phyloP scores from a whole-genome alignment of 495 filamentous ascomycete species.

The Coniosporium apollinis region DNA sequence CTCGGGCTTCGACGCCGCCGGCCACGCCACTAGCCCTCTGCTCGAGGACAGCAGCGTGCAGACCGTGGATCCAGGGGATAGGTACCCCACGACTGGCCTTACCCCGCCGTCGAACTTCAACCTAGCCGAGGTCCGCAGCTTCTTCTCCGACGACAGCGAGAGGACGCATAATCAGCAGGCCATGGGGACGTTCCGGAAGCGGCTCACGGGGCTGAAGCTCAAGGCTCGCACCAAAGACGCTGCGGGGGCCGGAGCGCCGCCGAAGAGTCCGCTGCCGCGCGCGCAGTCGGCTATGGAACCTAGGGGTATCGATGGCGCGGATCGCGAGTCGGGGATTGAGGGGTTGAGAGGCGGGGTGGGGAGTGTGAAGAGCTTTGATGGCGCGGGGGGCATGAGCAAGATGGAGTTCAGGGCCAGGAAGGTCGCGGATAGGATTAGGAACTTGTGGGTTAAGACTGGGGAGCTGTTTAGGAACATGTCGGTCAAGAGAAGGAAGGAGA shows the following conservation, averaged over 20 bases:
- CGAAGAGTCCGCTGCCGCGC: background rate
- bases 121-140: conserved; percentile 22
- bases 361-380: conserved; percentile 9
- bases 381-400: conserved; percentile 16
- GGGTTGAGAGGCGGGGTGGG: conserved; percentile 2
- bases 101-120: conserved; percentile 14
- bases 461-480: conserved; percentile 12
- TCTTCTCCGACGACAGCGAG: conserved; percentile 28
- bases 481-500: conserved; percentile 3
- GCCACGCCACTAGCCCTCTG: background rate
- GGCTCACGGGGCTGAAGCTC: conserved; percentile 17
- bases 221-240: too few species aligned
- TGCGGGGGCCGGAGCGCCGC: conserved; percentile 8
- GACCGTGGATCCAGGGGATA: conserved; percentile 19
- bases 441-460: conserved; percentile 12
- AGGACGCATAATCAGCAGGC: conserved; percentile 8
- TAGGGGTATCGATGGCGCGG: conserved; percentile 3
- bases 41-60: conserved; percentile 4
- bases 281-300: background rate
- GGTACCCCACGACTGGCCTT: conserved; percentile 21
- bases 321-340: conserved; percentile 6
- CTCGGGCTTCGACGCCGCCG: background rate
- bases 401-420: conserved; percentile 16
- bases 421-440: conserved; percentile 16
- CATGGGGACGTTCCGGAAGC: conserved; percentile 14